Evolutionary conservation across 1,139 yeast species (phyloP).

Genomic region (Magnusiomyces magnusii): DNA sequence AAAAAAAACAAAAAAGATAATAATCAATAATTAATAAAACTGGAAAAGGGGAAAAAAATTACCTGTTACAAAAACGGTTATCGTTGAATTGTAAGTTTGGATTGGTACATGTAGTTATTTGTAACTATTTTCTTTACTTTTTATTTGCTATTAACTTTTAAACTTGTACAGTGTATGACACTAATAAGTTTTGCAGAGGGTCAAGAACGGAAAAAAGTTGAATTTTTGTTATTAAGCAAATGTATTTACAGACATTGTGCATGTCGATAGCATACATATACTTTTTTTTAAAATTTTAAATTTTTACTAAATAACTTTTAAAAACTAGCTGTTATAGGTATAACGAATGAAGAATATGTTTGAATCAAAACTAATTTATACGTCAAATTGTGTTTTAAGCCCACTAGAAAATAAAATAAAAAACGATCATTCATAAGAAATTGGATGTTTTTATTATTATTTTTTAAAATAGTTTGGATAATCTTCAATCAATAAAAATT

Average conservation of each 20-base stretch:
- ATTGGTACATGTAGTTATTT: no score
- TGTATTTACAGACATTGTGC: neutral
- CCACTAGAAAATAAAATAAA: neutral
- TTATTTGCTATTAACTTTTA: neutral
- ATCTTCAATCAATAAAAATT: neutral
- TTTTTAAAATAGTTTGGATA: neutral
- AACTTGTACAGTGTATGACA: neutral
- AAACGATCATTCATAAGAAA: neutral
- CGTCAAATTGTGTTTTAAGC: neutral
- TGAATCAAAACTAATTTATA: neutral
- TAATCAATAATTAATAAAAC: no score
- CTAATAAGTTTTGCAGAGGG: neutral
- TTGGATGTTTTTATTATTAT: neutral
- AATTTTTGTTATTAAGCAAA: neutral
- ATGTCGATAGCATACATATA: neutral
- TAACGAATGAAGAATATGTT: neutral
- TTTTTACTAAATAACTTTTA: neutral
- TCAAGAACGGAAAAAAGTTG: neutral
- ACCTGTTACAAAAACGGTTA: no score
- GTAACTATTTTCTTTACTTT: no score
- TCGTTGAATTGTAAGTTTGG: no score
- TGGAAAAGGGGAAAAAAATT: no score
- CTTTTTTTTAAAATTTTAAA: neutral
- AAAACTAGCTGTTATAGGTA: neutral
- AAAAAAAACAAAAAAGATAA: neutral